Conservation (phyloP, 2,329 filamentous ascomycete genomes). For the Alternaria atra region DNA sequence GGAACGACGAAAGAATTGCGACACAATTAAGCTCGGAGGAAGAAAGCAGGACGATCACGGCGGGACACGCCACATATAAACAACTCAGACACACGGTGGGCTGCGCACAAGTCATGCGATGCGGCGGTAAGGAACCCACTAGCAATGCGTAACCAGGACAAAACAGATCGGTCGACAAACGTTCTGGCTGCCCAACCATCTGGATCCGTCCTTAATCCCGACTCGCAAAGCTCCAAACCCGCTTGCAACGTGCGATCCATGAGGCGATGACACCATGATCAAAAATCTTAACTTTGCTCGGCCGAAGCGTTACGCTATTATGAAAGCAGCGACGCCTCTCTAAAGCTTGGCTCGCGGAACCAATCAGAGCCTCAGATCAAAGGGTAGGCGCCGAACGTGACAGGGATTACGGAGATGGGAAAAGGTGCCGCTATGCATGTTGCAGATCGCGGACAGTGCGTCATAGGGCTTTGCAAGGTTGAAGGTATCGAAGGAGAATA, state of each 20-base stretch:
- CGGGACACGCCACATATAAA: slow-evolving; percentile 28
- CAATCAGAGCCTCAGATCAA: background rate
- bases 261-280: slow-evolving; percentile 27
- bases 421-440: slow-evolving; percentile 1
- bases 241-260: slow-evolving; percentile 12
- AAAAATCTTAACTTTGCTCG: slow-evolving; percentile 20
- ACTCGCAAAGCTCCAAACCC: slow-evolving; percentile 5
- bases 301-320: slow-evolving; percentile 10
- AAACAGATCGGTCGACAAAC: slow-evolving; percentile 10
- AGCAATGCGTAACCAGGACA: slow-evolving; percentile 3
- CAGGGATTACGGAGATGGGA: background rate
- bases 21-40: slow-evolving; percentile 5
- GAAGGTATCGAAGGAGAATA: background rate
- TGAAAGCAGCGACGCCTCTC: background rate
- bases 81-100: background rate
- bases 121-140: background rate
- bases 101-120: slow-evolving; percentile 10
- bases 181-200: slow-evolving; percentile 5
- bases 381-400: background rate
- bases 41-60: slow-evolving; percentile 1
- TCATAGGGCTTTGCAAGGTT: slow-evolving; percentile 5
- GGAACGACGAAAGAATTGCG: slow-evolving; percentile 4
- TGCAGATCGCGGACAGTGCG: slow-evolving; percentile 17
- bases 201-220: slow-evolving; percentile 10
- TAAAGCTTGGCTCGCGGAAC: background rate